phyloP scores from a whole-genome alignment of 148 eudicot genomes.

The Chenopodium quinoa region DNA sequence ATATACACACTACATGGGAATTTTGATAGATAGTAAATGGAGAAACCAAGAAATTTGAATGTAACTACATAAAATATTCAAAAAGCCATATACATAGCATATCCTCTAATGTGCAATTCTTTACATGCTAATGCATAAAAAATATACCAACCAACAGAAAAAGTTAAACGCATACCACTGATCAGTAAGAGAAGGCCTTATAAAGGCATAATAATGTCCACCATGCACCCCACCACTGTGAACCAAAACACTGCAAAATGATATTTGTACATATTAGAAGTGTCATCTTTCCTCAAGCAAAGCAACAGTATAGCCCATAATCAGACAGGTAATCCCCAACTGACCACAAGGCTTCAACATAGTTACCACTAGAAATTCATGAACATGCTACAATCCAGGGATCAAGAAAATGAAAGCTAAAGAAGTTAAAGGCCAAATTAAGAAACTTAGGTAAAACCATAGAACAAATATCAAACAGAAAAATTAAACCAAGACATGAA shows the following conservation, averaged over 20 bases:
- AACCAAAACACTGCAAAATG: constrained; percentile 76
- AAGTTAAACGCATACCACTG: constrained; percentile 61
- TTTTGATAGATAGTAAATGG: not conserved
- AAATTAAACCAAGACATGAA: not conserved
- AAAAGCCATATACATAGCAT: not conserved
- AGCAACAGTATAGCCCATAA: not conserved
- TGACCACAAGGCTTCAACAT: not conserved
- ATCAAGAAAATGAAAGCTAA: not conserved
- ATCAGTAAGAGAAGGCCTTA: constrained; percentile 81
- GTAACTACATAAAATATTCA: not conserved
- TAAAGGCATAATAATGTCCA: constrained; percentile 93
- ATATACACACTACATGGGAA: too few species aligned
- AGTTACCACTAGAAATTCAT: not conserved
- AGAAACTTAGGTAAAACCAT: not conserved
- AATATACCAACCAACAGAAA: not conserved
- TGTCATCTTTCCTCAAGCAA: not conserved
- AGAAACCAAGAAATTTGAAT: not conserved
- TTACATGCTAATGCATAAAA: not conserved
- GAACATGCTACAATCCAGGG: not conserved
- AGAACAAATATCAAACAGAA: not conserved
- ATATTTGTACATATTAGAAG: constrained; percentile 10
- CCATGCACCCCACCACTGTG: constrained; percentile 98
- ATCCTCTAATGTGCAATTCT: not conserved
- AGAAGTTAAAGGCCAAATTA: not conserved
- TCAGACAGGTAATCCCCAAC: not conserved